These are phyloP conservation scores for Iris macrosiphon DNA, from an alignment of 106 monocot genomes.

Conservation along the genomic window DNA sequence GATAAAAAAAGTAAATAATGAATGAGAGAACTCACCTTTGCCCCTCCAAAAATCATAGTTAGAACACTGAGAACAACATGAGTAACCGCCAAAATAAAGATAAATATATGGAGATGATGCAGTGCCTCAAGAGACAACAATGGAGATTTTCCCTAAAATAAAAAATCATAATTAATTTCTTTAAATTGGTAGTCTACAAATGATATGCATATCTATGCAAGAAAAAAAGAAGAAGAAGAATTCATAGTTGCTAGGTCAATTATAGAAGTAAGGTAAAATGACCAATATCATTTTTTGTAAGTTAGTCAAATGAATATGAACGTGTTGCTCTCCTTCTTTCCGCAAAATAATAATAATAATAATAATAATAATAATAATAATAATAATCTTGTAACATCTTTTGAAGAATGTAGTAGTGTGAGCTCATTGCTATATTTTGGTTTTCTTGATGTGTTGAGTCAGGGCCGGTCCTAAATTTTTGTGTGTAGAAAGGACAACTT, in stretches of 20 bases:
- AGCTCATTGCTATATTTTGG: no score
- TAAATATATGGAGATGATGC: slow-evolving; percentile 62
- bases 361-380: no score
- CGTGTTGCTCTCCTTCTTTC: no score
- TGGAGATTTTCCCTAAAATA: slow-evolving; percentile 48
- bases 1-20: neutral
- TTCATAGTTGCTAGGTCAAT: neutral
- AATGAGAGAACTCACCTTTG: slow-evolving; percentile 22
- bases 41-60: slow-evolving; percentile 52
- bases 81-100: slow-evolving; percentile 52
- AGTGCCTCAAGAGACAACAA: slow-evolving; percentile 51
- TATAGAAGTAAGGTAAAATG: no score
- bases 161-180: slow-evolving; percentile 2
- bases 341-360: neutral
- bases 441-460: no score
- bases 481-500: no score
- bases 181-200: neutral
- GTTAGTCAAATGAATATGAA: no score
- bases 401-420: no score
- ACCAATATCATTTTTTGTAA: no score
- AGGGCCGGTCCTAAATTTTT: no score
- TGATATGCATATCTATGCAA: slow-evolving; percentile 35
- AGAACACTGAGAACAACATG: slow-evolving; percentile 51
- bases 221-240: slow-evolving; percentile 29
- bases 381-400: no score